These are phyloP conservation scores for Ophiosphaerella korrae DNA, from an alignment of 2,329 filamentous ascomycete species.

Conservation along the genomic window DNA sequence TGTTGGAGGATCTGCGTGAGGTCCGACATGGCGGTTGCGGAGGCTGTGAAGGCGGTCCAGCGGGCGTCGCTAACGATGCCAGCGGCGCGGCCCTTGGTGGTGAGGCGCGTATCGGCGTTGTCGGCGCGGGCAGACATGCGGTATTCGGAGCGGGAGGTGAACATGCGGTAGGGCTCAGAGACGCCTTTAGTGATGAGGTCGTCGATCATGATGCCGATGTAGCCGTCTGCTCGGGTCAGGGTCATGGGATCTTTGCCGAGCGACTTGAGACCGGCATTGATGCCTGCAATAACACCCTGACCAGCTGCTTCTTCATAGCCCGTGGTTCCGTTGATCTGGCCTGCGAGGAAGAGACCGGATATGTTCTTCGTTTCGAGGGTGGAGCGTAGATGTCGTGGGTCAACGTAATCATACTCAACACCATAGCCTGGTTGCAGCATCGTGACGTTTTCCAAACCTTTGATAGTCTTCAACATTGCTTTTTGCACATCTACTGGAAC, in stretches of 20 bases:
- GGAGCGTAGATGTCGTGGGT: conserved; percentile 84
- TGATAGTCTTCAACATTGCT: conserved; percentile 81
- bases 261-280: conserved; percentile 87
- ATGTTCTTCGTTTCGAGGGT: conserved; percentile 95
- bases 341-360: conserved; percentile 84
- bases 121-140: conserved; percentile 90
- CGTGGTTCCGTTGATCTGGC: conserved; percentile 94
- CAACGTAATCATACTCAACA: conserved; percentile 98
- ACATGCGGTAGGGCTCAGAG: conserved; percentile 97
- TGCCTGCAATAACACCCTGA: conserved; percentile 89
- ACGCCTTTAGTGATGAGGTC: conserved; percentile 97
- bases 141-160: conserved; percentile 94
- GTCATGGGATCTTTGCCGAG: conserved; percentile 68
- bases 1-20: conserved; percentile 66
- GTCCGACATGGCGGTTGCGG: conserved; percentile 69
- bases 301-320: conserved; percentile 97
- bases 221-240: conserved; percentile 83
- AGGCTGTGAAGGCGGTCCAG: conserved; percentile 72
- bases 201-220: conserved; percentile 99
- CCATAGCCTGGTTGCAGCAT: conserved; percentile 97
- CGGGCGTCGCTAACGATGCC: conserved; percentile 80
- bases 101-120: conserved; percentile 89
- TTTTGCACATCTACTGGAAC: conserved; percentile 87
- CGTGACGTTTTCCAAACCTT: conserved; percentile 82
- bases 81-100: conserved; percentile 73